These are phyloP conservation scores for Sphaerulina vaccinii DNA, from an alignment of 2,329 filamentous ascomycete species.

Conservation along the genomic window DNA sequence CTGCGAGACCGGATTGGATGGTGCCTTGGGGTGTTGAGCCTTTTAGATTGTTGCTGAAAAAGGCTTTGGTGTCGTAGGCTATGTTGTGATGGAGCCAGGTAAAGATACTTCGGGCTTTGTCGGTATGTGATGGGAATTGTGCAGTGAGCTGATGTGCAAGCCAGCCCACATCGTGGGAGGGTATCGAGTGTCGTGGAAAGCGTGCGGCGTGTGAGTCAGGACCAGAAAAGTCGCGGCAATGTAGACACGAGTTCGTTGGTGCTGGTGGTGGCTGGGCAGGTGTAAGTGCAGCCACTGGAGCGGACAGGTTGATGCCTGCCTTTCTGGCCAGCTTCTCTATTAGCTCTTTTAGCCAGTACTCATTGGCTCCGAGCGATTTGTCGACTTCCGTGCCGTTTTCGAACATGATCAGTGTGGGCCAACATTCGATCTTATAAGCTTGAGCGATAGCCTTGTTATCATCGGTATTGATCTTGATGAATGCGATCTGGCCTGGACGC, in stretches of 20 bases:
- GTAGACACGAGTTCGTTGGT: slow-evolving; percentile 58
- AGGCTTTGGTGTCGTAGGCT: slow-evolving; percentile 74
- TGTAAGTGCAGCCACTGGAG: slow-evolving; percentile 6
- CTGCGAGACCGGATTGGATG: slow-evolving; percentile 73
- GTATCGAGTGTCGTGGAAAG: slow-evolving; percentile 71
- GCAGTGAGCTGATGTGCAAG: slow-evolving; percentile 75
- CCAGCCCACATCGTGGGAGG: slow-evolving; percentile 65
- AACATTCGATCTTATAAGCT: slow-evolving; percentile 20
- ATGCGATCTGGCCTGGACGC: slow-evolving; percentile 20
- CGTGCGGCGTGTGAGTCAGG: slow-evolving; percentile 76
- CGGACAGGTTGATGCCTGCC: slow-evolving; percentile 13
- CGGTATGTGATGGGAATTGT: slow-evolving; percentile 81
- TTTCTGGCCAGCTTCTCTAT: slow-evolving; percentile 16
- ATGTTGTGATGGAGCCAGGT: slow-evolving; percentile 96
- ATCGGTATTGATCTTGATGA: slow-evolving; percentile 27
- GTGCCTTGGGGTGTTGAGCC: slow-evolving; percentile 69
- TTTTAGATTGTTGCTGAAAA: slow-evolving; percentile 70
- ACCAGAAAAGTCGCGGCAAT: slow-evolving; percentile 83
- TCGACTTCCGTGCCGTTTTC: slow-evolving; percentile 19
- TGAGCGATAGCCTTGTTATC: slow-evolving; percentile 24
- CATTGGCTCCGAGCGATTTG: slow-evolving; percentile 19
- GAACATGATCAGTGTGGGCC: slow-evolving; percentile 24
- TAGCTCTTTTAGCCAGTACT: slow-evolving; percentile 13
- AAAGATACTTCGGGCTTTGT: slow-evolving; percentile 91
- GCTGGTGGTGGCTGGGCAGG: slow-evolving; percentile 18